Conservation (phyloP, 2,329 filamentous ascomycete species). For the Aspergillus sp. region DNA sequence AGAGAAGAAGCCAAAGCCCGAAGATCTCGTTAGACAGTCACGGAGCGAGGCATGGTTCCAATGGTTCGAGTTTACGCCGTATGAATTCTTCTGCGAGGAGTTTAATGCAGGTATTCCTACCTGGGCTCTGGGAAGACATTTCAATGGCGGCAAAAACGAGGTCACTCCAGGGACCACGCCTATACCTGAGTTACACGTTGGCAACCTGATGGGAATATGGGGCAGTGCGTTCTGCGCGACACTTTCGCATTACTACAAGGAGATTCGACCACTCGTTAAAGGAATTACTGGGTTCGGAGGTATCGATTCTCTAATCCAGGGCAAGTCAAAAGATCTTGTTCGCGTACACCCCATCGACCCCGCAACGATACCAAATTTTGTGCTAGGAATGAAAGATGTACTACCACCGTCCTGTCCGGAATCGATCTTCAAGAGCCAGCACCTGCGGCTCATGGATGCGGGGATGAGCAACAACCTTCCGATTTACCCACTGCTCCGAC, state of each 20-base stretch:
- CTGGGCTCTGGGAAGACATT: slow-evolving; percentile 85
- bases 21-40: slow-evolving; percentile 47
- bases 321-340: slow-evolving; percentile 77
- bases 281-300: slow-evolving; percentile 72
- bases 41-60: slow-evolving; percentile 84
- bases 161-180: slow-evolving; percentile 64
- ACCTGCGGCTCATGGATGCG: slow-evolving; percentile 89
- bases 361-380: slow-evolving; percentile 85
- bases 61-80: slow-evolving; percentile 95
- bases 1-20: slow-evolving; percentile 29
- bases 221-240: slow-evolving; percentile 96
- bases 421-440: slow-evolving; percentile 67
- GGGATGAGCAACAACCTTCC: slow-evolving; percentile 99
- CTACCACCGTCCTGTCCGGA: slow-evolving; percentile 76
- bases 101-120: slow-evolving; percentile 88
- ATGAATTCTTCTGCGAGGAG: slow-evolving; percentile 94
- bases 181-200: slow-evolving; percentile 79
- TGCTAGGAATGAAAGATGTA: slow-evolving; percentile 73
- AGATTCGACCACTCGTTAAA: slow-evolving; percentile 79
- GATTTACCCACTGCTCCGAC: slow-evolving; percentile 88
- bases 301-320: slow-evolving; percentile 79
- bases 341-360: slow-evolving; percentile 96
- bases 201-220: slow-evolving; percentile 89
- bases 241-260: slow-evolving; percentile 91
- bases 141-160: slow-evolving; percentile 68